phyloP scores from a whole-genome alignment of 2,329 filamentous ascomycete genomes.

The Tolypocladium nubicola region DNA sequence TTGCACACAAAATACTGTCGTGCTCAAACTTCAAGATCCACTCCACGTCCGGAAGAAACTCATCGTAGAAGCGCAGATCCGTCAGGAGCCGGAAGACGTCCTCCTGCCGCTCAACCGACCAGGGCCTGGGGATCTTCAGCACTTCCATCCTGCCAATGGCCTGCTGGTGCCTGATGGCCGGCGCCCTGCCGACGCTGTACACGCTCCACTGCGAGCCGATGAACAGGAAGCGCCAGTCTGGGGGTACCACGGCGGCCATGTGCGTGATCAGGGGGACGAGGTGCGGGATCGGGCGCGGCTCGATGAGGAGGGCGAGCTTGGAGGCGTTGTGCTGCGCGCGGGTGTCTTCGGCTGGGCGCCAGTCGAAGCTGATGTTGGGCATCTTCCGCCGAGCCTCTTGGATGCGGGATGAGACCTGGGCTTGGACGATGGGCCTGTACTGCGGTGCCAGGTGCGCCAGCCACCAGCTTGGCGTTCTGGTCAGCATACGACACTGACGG shows the following conservation, averaged over 20 bases:
- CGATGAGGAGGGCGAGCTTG: constrained; percentile 42
- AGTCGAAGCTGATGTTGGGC: constrained; percentile 28
- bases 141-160: constrained; percentile 41
- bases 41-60: constrained; percentile 37
- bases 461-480: constrained; percentile 29
- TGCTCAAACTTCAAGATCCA: constrained; percentile 44
- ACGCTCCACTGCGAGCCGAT: constrained; percentile 39
- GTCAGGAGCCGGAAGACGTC: constrained; percentile 37
- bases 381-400: constrained; percentile 29
- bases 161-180: constrained; percentile 37
- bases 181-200: constrained; percentile 30
- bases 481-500: not conserved
- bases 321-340: constrained; percentile 31
- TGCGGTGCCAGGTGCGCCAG: constrained; percentile 31
- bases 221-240: constrained; percentile 45
- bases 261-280: constrained; percentile 39
- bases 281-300: constrained; percentile 34
- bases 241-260: constrained; percentile 40
- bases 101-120: constrained; percentile 36
- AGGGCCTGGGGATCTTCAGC: constrained; percentile 35
- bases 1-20: constrained; percentile 46
- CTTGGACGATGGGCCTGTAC: constrained; percentile 32
- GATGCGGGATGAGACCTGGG: constrained; percentile 24
- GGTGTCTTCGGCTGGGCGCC: constrained; percentile 20
- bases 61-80: constrained; percentile 40